phyloP scores from a whole-genome alignment of 2,329 filamentous ascomycete species.

The Exophiala phaeomuriformis region DNA sequence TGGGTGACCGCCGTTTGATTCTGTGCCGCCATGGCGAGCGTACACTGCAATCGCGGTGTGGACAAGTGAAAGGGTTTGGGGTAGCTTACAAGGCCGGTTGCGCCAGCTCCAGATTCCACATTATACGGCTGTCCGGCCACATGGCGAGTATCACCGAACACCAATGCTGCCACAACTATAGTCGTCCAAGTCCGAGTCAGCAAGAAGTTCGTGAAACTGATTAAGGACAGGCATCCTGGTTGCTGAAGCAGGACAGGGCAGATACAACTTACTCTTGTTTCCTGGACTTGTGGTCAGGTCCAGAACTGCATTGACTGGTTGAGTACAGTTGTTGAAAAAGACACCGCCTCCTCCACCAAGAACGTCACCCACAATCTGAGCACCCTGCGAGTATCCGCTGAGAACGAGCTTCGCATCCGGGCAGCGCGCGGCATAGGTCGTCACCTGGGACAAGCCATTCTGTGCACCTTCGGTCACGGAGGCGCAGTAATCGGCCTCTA shows the following conservation, averaged over 20 bases:
- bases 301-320: neutral
- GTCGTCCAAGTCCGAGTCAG: neutral
- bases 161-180: neutral
- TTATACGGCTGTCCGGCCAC: neutral
- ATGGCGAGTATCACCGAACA: neutral
- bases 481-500: neutral
- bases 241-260: no score
- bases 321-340: neutral
- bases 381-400: neutral
- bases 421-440: neutral
- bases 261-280: no score
- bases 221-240: no score
- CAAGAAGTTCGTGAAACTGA: neutral
- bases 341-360: neutral
- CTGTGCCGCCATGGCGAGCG: no score
- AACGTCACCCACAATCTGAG: neutral
- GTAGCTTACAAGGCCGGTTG: neutral
- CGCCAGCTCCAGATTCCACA: neutral
- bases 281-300: no score
- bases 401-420: neutral
- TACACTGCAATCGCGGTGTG: no score
- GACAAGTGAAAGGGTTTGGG: no score
- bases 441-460: neutral
- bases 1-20: no score
- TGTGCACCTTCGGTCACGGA: neutral